Percentiles rank a stretch among this genome's conserved stretches.
Conservation (phyloP, 176 grass and related monocot species). For the Musa itinerans region DNA sequence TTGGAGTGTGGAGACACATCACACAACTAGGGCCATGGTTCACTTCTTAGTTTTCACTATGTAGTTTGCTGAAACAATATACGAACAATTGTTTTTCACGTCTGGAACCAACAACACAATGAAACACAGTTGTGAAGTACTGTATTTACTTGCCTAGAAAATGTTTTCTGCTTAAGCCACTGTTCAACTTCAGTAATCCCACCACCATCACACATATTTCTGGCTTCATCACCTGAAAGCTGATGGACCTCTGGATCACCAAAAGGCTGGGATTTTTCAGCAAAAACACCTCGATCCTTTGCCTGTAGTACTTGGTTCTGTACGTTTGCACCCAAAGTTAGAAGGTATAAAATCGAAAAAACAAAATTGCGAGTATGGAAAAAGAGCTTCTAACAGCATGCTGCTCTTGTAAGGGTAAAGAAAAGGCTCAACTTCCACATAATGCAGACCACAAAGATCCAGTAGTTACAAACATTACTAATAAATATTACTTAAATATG, state of each 20-base stretch:
- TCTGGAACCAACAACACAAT: background rate
- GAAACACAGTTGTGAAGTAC: slow-evolving; percentile 3
- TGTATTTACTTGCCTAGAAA: slow-evolving; percentile 46
- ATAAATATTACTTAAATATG: too few relatives aligned
- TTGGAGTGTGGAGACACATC: background rate
- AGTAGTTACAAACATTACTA: too few relatives aligned
- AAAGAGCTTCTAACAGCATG: background rate
- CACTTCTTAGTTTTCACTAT: background rate
- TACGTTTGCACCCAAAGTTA: slow-evolving; percentile 1
- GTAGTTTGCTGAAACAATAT: background rate
- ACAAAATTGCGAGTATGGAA: background rate
- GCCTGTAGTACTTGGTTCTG: slow-evolving; percentile 24
- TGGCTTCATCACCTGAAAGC: slow-evolving; percentile 17
- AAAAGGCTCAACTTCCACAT: background rate
- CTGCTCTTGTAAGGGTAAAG: background rate
- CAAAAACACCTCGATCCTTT: slow-evolving; percentile 16
- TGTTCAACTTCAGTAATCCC: slow-evolving; percentile 43
- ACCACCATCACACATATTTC: slow-evolving; percentile 18
- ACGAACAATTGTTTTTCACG: background rate
- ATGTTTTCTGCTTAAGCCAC: slow-evolving; percentile 40
- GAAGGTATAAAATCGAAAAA: background rate
- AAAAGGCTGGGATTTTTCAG: slow-evolving; percentile 1
- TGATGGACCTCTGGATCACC: slow-evolving; percentile 1
- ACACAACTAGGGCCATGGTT: background rate
- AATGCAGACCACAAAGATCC: background rate